phyloP scores from a whole-genome alignment of 164 flowering plant genomes.

The Vitis rotundifolia region DNA sequence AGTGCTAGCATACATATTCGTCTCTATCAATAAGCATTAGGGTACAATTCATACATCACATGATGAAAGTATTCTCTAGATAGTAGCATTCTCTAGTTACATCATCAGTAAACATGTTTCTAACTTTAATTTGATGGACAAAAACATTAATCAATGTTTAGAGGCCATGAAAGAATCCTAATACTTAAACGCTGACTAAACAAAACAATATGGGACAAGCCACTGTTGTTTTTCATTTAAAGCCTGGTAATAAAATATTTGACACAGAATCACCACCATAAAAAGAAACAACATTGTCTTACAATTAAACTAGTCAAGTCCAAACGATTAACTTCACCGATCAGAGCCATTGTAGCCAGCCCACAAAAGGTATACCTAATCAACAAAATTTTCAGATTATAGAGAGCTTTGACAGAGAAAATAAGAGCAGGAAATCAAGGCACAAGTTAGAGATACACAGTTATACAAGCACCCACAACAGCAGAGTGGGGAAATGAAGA shows the following conservation, averaged over 20 bases:
- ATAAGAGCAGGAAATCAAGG: neutral
- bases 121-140: neutral
- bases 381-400: conserved; percentile 8
- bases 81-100: no score
- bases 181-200: neutral
- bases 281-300: conserved; percentile 35
- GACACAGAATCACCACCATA: neutral
- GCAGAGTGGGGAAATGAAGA: no score
- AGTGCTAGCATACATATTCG: no score
- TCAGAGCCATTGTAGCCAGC: conserved; percentile 82
- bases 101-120: neutral
- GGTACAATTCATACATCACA: no score
- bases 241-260: neutral
- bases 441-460: neutral
- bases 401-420: neutral
- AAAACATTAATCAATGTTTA: neutral
- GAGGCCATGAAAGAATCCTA: neutral
- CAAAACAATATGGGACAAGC: neutral
- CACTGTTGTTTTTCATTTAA: neutral
- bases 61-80: no score
- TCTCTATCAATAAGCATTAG: no score
- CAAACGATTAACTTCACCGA: conserved; percentile 75
- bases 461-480: neutral
- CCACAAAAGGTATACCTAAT: conserved; percentile 94
- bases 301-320: conserved; percentile 73